phyloP scores from a whole-genome alignment of 2,329 filamentous ascomycete genomes.

The Atkinsonella hypoxylon region DNA sequence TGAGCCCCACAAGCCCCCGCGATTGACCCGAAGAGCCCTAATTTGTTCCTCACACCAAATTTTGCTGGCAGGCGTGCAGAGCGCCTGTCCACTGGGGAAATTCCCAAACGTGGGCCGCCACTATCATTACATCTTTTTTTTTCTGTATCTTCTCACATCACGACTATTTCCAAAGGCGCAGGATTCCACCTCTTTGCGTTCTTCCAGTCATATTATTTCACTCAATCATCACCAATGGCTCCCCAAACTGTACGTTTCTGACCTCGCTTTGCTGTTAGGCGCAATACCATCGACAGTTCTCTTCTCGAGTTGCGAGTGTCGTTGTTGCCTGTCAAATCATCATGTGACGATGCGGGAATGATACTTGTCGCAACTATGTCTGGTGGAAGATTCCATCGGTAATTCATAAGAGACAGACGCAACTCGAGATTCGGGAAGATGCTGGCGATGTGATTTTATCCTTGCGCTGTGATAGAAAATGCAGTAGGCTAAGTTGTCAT shows the following conservation, averaged over 20 bases:
- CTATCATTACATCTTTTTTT: background rate
- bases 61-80: conserved; percentile 7
- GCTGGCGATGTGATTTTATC: background rate
- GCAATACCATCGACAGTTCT: background rate
- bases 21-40: conserved; percentile 21
- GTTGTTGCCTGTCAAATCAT: background rate
- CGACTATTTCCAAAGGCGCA: conserved; percentile 43
- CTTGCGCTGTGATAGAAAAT: conserved; percentile 24
- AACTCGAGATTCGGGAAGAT: background rate
- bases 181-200: conserved; percentile 65
- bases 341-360: background rate
- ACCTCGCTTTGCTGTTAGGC: conserved; percentile 84
- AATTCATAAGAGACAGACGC: no score
- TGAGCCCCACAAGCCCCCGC: background rate
- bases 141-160: conserved; percentile 7
- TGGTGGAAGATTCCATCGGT: no score
- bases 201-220: conserved; percentile 19
- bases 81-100: no score
- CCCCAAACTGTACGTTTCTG: conserved; percentile 74
- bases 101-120: no score
- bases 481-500: conserved; percentile 92
- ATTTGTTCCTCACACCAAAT: conserved; percentile 18
- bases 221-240: conserved; percentile 56
- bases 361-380: background rate
- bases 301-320: background rate